Base-by-base conservation (phyloP, 306 rosid species). In the Begonia loranthoides region DNA sequence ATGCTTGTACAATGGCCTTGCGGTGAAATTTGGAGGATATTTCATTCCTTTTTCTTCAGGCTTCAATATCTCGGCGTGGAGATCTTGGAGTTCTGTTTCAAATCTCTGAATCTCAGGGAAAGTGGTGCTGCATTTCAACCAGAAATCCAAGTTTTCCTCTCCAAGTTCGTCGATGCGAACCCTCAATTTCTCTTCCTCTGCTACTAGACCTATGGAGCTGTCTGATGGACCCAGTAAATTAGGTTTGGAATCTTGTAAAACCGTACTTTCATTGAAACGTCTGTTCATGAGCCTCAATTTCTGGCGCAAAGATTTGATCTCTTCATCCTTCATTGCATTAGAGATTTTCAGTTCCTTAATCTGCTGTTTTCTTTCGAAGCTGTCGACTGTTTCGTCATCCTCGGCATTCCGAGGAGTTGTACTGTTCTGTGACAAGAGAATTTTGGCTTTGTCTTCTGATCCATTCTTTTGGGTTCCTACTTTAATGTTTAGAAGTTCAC, bases 101-200 rank as follows among this genome's bases (percentile, higher is more conserved):
- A 74, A 92, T 60, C 69, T 78, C 52, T 83, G 93, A 64, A 83
- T 77, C 63, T 86, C 77, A 15, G 77, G 78, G 73, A 74, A 74
- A 12, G 79, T 68, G 49, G 87, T 66, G 64, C 96, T 80, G 64
- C 83, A 92, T 46, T 77, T 76, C 45, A 86, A 56, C 99, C 99
- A 92, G 75, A 86, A 92, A 55, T 50, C 79, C 38, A 92, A 66
- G 77, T 92, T 92, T 67, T 92, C 80, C 69, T 92, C 99, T 17
- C 86, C 78, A 45, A 92, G 72, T 75, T 74, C 93, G 54, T 92
- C 99, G 40, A 92, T 79, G 58, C 49, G 60, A 9, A 52, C 33
- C 16, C 99, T 70, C 56, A 92, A 79, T 49, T 66, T 76, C 57
- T 80, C 80, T 70, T 92, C 99, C 1, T n/a, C n/a, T n/a, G n/a